Evolutionary conservation across 2,329 filamentous ascomycete genomes (phyloP).

Genomic region (Phaeosphaeria sp.): DNA sequence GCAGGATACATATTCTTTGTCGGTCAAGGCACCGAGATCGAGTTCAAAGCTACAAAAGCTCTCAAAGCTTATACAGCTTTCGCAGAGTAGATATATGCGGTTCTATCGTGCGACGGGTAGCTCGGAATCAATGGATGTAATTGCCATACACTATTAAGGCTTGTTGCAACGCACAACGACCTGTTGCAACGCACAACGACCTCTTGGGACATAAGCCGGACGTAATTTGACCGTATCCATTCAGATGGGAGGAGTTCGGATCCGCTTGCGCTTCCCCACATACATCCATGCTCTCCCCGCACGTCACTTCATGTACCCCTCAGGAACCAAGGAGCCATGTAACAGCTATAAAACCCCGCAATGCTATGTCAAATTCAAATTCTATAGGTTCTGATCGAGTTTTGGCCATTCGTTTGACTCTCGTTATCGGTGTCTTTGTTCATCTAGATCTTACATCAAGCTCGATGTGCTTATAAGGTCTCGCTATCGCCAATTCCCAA

Average conservation of each 20-base stretch:
- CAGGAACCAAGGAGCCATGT: conserved; percentile 5
- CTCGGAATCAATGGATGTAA: background rate
- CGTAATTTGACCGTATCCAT: conserved; percentile 3
- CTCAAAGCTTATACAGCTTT: conserved; percentile 59
- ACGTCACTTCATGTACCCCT: conserved; percentile 21
- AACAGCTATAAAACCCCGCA: conserved; percentile 36
- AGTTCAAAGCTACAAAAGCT: conserved; percentile 52
- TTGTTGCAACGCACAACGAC: too few species aligned
- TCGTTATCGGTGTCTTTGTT: background rate
- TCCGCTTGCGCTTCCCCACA: conserved; percentile 35
- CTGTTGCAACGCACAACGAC: too few species aligned
- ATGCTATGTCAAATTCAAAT: background rate
- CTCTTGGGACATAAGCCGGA: conserved; percentile 1
- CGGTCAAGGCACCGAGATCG: conserved; percentile 61
- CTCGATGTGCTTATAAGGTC: background rate
- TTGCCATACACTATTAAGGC: background rate
- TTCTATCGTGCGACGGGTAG: conserved; percentile 18
- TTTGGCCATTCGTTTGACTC: background rate
- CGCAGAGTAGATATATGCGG: conserved; percentile 44
- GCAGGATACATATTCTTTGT: conserved; percentile 72
- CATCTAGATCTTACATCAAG: background rate
- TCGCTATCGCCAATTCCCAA: background rate
- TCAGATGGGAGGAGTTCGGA: conserved; percentile 21
- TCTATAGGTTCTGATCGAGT: background rate
- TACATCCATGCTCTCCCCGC: conserved; percentile 36